Evolutionary conservation across 176 grass and related monocot species (phyloP).

Genomic region (Pontederia paniculata): DNA sequence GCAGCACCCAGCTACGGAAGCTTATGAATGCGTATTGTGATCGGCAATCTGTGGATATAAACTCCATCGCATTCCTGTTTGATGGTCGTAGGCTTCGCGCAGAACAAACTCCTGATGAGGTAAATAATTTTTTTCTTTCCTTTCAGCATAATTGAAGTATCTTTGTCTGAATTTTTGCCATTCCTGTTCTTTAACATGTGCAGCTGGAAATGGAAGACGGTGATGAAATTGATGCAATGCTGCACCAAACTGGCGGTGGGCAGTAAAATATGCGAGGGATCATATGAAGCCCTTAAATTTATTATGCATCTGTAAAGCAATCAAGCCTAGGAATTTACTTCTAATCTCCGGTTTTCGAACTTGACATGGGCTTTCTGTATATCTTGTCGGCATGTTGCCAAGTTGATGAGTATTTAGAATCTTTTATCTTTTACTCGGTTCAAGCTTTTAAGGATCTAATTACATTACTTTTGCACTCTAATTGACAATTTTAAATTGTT

Average conservation of each 20-base stretch:
- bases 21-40: conserved; percentile 2
- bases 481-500: no score
- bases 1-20: background rate
- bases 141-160: background rate
- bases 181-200: background rate
- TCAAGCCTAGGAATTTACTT: no score
- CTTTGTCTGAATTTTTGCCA: background rate
- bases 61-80: background rate
- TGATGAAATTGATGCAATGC: conserved; percentile 5
- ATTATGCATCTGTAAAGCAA: no score
- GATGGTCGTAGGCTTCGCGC: background rate
- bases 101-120: background rate
- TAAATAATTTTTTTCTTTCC: background rate
- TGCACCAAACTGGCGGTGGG: conserved; percentile 2
- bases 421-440: no score
- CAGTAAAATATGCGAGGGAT: background rate
- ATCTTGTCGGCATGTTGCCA: no score
- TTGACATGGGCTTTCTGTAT: no score
- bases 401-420: no score
- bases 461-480: no score
- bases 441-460: no score
- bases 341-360: no score
- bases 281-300: no score
- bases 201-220: conserved; percentile 4
- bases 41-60: background rate